phyloP scores from a whole-genome alignment of 768 basidiomycete genomes.

The Cytidiella melzeri region DNA sequence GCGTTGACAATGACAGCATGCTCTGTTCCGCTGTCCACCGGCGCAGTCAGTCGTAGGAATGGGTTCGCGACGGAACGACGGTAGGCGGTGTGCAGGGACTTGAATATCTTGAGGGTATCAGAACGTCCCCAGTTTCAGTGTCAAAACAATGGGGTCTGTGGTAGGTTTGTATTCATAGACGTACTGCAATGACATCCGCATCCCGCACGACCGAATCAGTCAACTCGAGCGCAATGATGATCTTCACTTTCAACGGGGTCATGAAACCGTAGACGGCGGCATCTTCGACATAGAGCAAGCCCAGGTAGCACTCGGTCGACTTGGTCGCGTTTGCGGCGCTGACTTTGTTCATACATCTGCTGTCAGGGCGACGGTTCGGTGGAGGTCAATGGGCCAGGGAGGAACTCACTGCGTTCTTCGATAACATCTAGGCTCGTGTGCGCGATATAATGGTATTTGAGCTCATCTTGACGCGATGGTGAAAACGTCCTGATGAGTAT shows the following conservation, averaged over 20 bases:
- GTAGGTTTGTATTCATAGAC: conserved; percentile 21
- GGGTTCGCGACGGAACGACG: conserved; percentile 81
- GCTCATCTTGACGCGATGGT: conserved; percentile 47
- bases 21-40: conserved; percentile 43
- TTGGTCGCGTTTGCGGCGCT: conserved; percentile 43
- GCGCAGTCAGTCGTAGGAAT: conserved; percentile 62
- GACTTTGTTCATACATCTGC: too few species aligned
- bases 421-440: conserved; percentile 88
- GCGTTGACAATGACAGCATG: conserved; percentile 50
- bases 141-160: too few species aligned
- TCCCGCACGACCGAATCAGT: conserved; percentile 80
- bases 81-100: conserved; percentile 84
- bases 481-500: conserved; percentile 74
- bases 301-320: conserved; percentile 73
- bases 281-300: conserved; percentile 85
- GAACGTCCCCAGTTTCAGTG: too few species aligned
- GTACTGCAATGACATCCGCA: conserved; percentile 67
- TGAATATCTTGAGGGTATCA: too few species aligned
- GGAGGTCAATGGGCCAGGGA: conserved; percentile 9
- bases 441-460: conserved; percentile 89
- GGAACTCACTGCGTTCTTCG: conserved; percentile 76
- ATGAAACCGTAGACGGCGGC: conserved; percentile 91
- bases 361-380: too few species aligned
- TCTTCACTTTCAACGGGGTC: conserved; percentile 83
- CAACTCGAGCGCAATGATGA: conserved; percentile 73